These are phyloP conservation scores for Claviceps spartinae DNA, from an alignment of 2,329 filamentous ascomycete genomes.

Conservation along the genomic window DNA sequence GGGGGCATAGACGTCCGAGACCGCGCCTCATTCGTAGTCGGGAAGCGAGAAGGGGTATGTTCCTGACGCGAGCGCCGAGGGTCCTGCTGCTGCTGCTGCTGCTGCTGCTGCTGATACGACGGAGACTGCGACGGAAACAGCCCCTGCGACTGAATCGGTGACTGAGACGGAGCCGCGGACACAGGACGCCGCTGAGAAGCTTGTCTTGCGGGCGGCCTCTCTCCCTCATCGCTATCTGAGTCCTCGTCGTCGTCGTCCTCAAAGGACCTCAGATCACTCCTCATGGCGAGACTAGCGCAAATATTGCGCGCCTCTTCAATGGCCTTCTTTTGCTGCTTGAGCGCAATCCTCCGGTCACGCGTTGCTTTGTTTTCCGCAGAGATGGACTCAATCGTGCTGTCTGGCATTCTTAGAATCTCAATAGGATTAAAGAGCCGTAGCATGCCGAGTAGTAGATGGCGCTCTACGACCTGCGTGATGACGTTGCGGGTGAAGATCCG, in stretches of 20 bases:
- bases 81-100: conserved; percentile 5
- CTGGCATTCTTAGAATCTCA: conserved; percentile 34
- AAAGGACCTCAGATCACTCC: conserved; percentile 32
- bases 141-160: neutral
- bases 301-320: conserved; percentile 37
- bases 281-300: conserved; percentile 37
- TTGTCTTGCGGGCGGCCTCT: conserved; percentile 2
- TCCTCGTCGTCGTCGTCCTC: conserved; percentile 24
- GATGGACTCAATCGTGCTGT: conserved; percentile 32
- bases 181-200: conserved; percentile 2
- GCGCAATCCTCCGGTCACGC: conserved; percentile 31
- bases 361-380: conserved; percentile 41
- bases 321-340: conserved; percentile 34
- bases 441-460: conserved; percentile 37
- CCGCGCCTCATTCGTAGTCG: conserved; percentile 2
- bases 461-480: conserved; percentile 38
- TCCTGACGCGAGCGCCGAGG: conserved; percentile 4
- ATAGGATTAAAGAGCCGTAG: conserved; percentile 37
- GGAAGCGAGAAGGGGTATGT: conserved; percentile 1
- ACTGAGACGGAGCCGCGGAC: neutral
- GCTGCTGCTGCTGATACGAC: conserved; percentile 7
- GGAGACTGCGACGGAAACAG: too few relatives aligned
- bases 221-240: conserved; percentile 18
- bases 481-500: conserved; percentile 39
- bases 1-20: conserved; percentile 11